Evolutionary conservation across 805 yeast species (phyloP), one percentile per base, ranked within the genome.

Genomic region (Candida boidinii): DNA sequence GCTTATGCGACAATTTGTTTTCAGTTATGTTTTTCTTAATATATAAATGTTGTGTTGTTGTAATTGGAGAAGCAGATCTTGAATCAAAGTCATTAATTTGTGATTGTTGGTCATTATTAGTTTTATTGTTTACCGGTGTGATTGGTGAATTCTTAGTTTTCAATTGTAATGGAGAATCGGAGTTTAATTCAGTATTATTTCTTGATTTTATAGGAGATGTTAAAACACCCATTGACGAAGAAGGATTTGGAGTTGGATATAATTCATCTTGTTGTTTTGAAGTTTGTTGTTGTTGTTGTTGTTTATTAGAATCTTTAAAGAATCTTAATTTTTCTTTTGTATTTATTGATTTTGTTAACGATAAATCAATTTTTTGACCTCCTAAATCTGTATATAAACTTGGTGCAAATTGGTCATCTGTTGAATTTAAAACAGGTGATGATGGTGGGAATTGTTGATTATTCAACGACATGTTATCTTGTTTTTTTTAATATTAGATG

Each of bases 231-330:
- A 60, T 45, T 6, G 73, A 66, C 1, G 78, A 71, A 1, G 86
- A 78, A 1, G 90, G 87, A 42, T 76, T 71, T 15, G 90, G 90
- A 1, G 87, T 79, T 10, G 85, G 84, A 44, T 76, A 76, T 8
- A n/a, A n/a, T n/a, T n/a, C n/a, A n/a, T n/a, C n/a, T n/a, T n/a
- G n/a, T n/a, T n/a, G n/a, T n/a, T n/a, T n/a, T n/a, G n/a, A n/a
- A n/a, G n/a, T n/a, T n/a, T n/a, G n/a, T n/a, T n/a, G n/a, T n/a
- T n/a, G n/a, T n/a, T 62, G 62, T 17, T 38, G 35, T 5, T 28
- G 10, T 3, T 15, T 40, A 39, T 11, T 23, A n/a, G 22, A 16
- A 15, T 20, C n/a, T 20, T 14, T 24, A 18, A 13, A 17, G 17
- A 26, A 23, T 23, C 18, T 38, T 29, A 22, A 19, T 9, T 15